Evolutionary conservation across 2,329 filamentous ascomycete species (phyloP), one percentile per base, ranked within the genome.

Genomic region (Apiospora kogelbergensis): DNA sequence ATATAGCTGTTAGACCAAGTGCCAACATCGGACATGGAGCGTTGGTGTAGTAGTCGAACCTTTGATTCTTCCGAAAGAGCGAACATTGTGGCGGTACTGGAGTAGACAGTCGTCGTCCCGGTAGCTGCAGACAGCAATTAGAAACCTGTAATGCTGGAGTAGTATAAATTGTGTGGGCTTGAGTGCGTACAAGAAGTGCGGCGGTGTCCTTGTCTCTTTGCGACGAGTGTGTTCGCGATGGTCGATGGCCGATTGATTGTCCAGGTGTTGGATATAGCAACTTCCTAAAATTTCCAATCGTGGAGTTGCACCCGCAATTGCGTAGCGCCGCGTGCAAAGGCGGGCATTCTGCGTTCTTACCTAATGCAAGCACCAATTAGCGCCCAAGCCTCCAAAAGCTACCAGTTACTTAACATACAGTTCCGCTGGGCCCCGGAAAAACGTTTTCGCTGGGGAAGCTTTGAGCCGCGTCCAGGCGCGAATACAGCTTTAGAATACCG

Each of bases 51-150:
- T 6, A 22, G 53, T 65, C 80, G 74, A 80, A 97, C 95, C 92
- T 98, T 98, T 79, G 95, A 94, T 86, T 99, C 96, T 84, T 99
- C 96, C 66, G 96, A 98, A 74, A 98, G 91, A 78, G 85, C 79
- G 72, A 89, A 86, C 87, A 89, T 89, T 67, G 75, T 86, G 68
- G 22, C 33, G 26, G 44, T 44, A 44, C 63, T 26, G 37, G 63
- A 65, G 3, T 44, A 17, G 63, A 65, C 63, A 30, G 26, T 26
- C 37, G 63, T 65, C 63, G 3, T 41, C 9, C 9, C 26, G 37
- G n/a, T 42, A 65, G 63, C 63, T 60, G 53, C 17, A 22, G 17
- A 9, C 3, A n/a, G 6, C 17, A n/a, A 60, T 60, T 37, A 60
- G 53, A 26, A 60, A 60, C 9, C 53, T 10, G 20, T 2, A 0